Base-by-base conservation (phyloP, 441 rosid species). In the Brassica hybrid region DNA sequence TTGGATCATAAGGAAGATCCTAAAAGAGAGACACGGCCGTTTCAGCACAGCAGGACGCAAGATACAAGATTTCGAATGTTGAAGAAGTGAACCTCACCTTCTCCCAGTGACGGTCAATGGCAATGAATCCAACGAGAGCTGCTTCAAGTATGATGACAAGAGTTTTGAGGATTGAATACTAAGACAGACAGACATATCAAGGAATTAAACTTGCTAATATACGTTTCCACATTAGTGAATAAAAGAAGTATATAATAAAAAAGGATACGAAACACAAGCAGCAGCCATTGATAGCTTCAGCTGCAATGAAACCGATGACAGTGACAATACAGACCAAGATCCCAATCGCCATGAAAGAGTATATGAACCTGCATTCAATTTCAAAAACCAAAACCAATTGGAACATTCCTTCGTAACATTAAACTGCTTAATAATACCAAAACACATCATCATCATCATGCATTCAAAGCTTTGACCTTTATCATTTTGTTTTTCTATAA, bases 251-350 rank as follows among this genome's bases (percentile, higher is more conserved):
- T 21, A 7, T 48, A 7, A 32, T 18, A 43, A 43, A 2, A 9
- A 69, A 86, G 99, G 99, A 93, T 95, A 95, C 98, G 77, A 91
- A 93, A 86, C 97, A 95, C 61, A 95, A 86, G 87, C 96, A 93
- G 78, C 94, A 91, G 77, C 97, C 92, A 82, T 80, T 86, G 63
- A 90, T 82, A 14, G 94, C 84, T 84, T 90, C 98, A 78, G 98
- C 97, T 63, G 97, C 98, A 30, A 91, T 85, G 86, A 92, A 94
- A 67, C 98, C 97, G 4, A 92, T 88, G 71, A 88, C 61, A 50
- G 90, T 84, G 74, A 90, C 72, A 72, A 89, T 83, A 71, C 95
- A 88, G 68, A 89, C 69, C 77, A 86, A 83, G 56, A 91, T 72
- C 27, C 99, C 99, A 82, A 93, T 85, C 41, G 90, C 96, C 94